A percentile compares a stretch with the other conserved stretches of the same genome.
These are phyloP conservation scores for Spiromastix sp. DNA, from an alignment of 2,329 filamentous ascomycete genomes.

Conservation along the genomic window DNA sequence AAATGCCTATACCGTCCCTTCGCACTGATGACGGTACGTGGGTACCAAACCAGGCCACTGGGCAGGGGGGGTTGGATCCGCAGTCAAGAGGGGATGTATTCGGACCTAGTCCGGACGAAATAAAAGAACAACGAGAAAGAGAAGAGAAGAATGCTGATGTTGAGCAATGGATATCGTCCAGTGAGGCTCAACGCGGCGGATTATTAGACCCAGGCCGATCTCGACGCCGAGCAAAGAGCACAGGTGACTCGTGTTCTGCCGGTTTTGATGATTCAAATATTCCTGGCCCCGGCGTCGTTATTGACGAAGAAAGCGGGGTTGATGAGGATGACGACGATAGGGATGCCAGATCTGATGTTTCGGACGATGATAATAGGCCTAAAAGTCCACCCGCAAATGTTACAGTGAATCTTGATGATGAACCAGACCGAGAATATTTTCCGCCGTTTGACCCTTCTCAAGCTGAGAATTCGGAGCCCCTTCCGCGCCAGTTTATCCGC, in stretches of 20 bases:
- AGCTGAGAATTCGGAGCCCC: slow-evolving; percentile 21
- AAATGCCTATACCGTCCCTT: slow-evolving; percentile 13
- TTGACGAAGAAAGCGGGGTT: slow-evolving; percentile 31
- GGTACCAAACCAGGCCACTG: slow-evolving; percentile 27
- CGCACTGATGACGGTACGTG: slow-evolving; percentile 39
- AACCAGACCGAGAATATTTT: slow-evolving; percentile 15
- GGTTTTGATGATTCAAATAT: slow-evolving; percentile 29
- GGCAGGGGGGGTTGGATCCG: slow-evolving; percentile 39
- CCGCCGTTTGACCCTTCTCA: slow-evolving; percentile 11
- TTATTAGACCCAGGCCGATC: slow-evolving; percentile 17
- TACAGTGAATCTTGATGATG: slow-evolving; percentile 17
- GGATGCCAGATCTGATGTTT: no score
- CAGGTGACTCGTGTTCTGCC: slow-evolving; percentile 20
- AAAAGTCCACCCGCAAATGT: slow-evolving; percentile 18
- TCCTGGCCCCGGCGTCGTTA: slow-evolving; percentile 42
- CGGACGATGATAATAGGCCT: slow-evolving; percentile 19
- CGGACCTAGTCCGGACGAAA: slow-evolving; percentile 41
- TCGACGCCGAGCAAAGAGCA: slow-evolving; percentile 39
- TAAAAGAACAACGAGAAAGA: slow-evolving; percentile 35
- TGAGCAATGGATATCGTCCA: slow-evolving; percentile 43
- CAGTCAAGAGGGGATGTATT: slow-evolving; percentile 33
- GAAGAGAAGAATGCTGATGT: slow-evolving; percentile 45
- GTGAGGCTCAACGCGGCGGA: slow-evolving; percentile 34
- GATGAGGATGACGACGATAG: slow-evolving; percentile 24
- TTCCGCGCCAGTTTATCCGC: slow-evolving; percentile 27